Evolutionary conservation across 495 filamentous ascomycete genomes (phyloP).

Genomic region (Amniculicola lignicola): DNA sequence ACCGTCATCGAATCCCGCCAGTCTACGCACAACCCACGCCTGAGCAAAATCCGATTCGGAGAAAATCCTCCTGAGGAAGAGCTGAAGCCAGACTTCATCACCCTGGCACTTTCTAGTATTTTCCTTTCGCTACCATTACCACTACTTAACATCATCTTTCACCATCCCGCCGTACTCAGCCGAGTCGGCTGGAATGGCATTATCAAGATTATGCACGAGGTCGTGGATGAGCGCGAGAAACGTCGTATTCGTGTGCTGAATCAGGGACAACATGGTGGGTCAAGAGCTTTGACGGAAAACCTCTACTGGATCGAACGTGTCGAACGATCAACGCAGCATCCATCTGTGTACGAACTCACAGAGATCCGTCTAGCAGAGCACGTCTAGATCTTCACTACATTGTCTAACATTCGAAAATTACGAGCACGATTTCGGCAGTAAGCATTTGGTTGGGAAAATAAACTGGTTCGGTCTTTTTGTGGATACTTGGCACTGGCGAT

Average conservation of each 20-base stretch:
- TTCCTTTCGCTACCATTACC: constrained; percentile 63
- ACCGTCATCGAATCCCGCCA: constrained; percentile 33
- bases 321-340: constrained; percentile 18
- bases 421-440: background rate
- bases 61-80: constrained; percentile 52
- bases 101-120: constrained; percentile 55
- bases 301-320: constrained; percentile 43
- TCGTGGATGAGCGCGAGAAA: constrained; percentile 60
- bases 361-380: background rate
- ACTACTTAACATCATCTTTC: constrained; percentile 55
- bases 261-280: constrained; percentile 17
- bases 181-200: constrained; percentile 47
- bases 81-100: constrained; percentile 37
- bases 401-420: background rate
- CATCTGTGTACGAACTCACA: constrained; percentile 15
- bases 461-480: too few relatives aligned
- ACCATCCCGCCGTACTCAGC: constrained; percentile 48
- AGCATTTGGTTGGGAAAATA: too few relatives aligned
- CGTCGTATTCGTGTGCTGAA: constrained; percentile 31
- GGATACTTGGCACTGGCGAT: too few relatives aligned
- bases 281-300: constrained; percentile 35
- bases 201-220: constrained; percentile 48
- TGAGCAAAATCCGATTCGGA: constrained; percentile 64
- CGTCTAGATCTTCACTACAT: background rate
- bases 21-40: constrained; percentile 46